Base-by-base conservation (phyloP, 208 protist species). In the Leptomonas seymouri region DNA sequence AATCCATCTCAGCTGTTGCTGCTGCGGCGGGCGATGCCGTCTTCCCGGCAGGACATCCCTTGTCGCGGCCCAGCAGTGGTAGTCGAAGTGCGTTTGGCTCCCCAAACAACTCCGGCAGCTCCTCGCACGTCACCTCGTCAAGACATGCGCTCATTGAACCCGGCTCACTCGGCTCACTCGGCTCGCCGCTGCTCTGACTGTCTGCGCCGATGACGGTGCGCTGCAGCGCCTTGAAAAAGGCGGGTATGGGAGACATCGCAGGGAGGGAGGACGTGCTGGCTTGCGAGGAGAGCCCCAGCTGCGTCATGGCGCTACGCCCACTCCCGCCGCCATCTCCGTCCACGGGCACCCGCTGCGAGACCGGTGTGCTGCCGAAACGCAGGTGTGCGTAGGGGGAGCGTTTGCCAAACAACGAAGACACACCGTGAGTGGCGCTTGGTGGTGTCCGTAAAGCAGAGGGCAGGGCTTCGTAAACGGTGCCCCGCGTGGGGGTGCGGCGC, bases 221-320 rank as follows among this genome's bases (percentile, higher is more conserved):
- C 51, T 68, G 70, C 45, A 68, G 30, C 42, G 42, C 55, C 48
- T n/a, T 61, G 15, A 75, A 75, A 25, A 75, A 68, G 54, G 61
- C 61, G 8, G 70, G 70, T 18, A 68, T 42, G 11, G 70, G 70
- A 0, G 70, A 75, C 44, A 55, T 7, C 27, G 31, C 12, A 0
- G 70, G 54, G 8, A 27, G 45, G 20, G 59, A 45, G 14, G 45
- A 18, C 3, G 23, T 15, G n/a, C 36, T 20, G 15, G 9, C 20
- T 14, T 28, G 44, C 45, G 30, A 54, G 48, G 45, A 39, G 7
- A 6, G 25, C 49, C 31, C 53, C 53, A 68, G 50, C 36, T 59
- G 63, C 39, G 63, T 68, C 11, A 25, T 11, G 54, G 31, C 34
- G n/a, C 54, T 6, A 21, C 51, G n/a, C 3, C 53, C 27, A 28